Evolutionary conservation across 805 yeast species (phyloP).

Genomic region (Peterozyma xylosa): DNA sequence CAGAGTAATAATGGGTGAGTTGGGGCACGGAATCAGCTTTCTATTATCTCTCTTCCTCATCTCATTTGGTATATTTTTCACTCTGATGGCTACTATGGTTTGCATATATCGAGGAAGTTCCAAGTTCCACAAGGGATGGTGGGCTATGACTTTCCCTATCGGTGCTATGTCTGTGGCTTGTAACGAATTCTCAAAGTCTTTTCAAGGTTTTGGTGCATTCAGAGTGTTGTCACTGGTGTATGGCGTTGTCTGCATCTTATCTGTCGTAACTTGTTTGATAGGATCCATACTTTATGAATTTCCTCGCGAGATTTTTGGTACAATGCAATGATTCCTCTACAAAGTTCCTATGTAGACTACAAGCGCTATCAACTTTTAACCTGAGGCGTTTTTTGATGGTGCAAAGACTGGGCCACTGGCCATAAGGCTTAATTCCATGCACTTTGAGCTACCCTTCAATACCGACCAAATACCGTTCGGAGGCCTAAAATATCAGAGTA

Average conservation of each 20-base stretch:
- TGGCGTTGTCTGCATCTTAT: conserved; percentile 40
- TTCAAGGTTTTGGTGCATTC: conserved; percentile 46
- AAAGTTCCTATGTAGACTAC: too few species aligned
- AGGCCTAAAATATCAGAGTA: too few species aligned
- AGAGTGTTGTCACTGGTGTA: conserved; percentile 57
- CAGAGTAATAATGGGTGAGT: conserved; percentile 1
- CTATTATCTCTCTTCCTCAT: conserved; percentile 7
- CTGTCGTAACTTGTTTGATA: conserved; percentile 35
- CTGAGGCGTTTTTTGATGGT: too few species aligned
- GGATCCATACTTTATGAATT: conserved; percentile 23
- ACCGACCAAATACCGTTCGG: too few species aligned
- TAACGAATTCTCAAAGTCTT: conserved; percentile 38
- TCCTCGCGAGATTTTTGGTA: conserved; percentile 13
- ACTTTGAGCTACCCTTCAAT: too few species aligned
- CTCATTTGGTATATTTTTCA: conserved; percentile 20
- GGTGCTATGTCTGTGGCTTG: conserved; percentile 73
- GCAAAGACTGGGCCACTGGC: too few species aligned
- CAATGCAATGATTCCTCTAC: too few species aligned
- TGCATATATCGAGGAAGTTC: conserved; percentile 12
- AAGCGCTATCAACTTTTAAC: too few species aligned
- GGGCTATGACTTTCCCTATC: conserved; percentile 88
- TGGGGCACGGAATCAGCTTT: conserved; percentile 4
- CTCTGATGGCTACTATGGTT: conserved; percentile 27
- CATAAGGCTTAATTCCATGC: too few species aligned
- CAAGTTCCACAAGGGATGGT: conserved; percentile 46